Evolutionary conservation across 2,329 filamentous ascomycete genomes (phyloP).

Genomic region (Ophiocordyceps camponoti-saundersi): DNA sequence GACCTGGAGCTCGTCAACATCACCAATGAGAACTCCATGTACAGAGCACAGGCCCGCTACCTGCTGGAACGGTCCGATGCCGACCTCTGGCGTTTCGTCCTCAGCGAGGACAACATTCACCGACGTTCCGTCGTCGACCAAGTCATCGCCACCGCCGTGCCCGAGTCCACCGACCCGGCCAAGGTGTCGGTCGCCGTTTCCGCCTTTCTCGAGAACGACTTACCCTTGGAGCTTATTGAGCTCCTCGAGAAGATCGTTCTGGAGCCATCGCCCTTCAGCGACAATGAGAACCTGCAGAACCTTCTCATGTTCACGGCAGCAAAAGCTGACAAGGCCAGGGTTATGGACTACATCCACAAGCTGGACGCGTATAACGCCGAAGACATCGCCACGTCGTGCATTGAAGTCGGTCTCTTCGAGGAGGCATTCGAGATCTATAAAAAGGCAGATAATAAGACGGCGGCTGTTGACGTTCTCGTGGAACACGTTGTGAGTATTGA

Average conservation of each 20-base stretch:
- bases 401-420: conserved; percentile 86
- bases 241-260: conserved; percentile 97
- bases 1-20: conserved; percentile 94
- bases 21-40: conserved; percentile 99
- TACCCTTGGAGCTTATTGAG: conserved; percentile 90
- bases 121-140: conserved; percentile 89
- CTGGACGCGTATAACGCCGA: conserved; percentile 79
- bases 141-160: conserved; percentile 87
- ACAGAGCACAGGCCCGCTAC: conserved; percentile 92
- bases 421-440: conserved; percentile 98
- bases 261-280: conserved; percentile 97
- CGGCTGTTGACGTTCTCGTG: conserved; percentile 80
- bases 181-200: conserved; percentile 92
- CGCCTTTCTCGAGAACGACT: conserved; percentile 76
- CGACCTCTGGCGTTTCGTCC: conserved; percentile 88
- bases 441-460: conserved; percentile 80
- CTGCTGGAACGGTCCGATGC: conserved; percentile 75
- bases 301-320: conserved; percentile 89
- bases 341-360: conserved; percentile 92
- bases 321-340: conserved; percentile 85
- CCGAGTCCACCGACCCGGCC: conserved; percentile 79
- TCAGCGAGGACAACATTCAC: conserved; percentile 91
- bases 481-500: conserved; percentile 98
- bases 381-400: conserved; percentile 84
- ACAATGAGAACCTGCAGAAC: conserved; percentile 94